Evolutionary conservation across 768 basidiomycete genomes (phyloP).

Genomic region (Plicaturopsis crispa): DNA sequence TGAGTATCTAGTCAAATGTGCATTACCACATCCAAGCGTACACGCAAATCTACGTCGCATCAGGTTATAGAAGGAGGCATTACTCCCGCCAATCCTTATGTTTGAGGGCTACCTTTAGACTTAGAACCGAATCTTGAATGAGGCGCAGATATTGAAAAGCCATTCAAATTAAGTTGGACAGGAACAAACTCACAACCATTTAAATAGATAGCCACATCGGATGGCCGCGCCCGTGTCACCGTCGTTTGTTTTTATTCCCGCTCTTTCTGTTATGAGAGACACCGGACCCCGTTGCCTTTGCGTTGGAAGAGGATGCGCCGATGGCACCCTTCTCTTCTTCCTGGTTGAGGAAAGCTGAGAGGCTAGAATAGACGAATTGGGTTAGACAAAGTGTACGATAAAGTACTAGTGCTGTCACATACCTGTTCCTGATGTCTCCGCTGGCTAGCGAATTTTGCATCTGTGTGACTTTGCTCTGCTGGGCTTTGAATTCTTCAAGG

Average conservation of each 20-base stretch:
- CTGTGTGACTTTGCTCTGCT: slow-evolving; percentile 48
- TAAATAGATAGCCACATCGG: too few species aligned
- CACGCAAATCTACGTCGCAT: too few species aligned
- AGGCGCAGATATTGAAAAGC: too few species aligned
- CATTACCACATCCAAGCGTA: too few species aligned
- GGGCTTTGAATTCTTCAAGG: slow-evolving; percentile 54
- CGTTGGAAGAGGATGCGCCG: slow-evolving; percentile 10
- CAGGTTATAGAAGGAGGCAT: too few species aligned
- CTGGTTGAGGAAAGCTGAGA: slow-evolving; percentile 35
- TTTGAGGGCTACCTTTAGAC: too few species aligned
- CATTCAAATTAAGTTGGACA: too few species aligned
- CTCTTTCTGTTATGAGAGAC: slow-evolving; percentile 20
- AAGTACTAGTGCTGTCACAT: slow-evolving; percentile 14
- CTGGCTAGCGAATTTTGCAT: slow-evolving; percentile 50
- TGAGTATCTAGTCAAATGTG: too few species aligned
- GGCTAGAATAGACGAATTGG: slow-evolving; percentile 18
- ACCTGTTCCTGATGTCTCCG: slow-evolving; percentile 58
- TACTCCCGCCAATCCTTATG: too few species aligned
- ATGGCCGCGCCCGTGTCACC: too few species aligned
- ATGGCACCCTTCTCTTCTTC: slow-evolving; percentile 28
- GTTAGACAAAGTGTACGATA: background rate
- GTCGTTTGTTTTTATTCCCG: slow-evolving; percentile 27
- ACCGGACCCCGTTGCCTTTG: slow-evolving; percentile 17
- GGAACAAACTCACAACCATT: too few species aligned
- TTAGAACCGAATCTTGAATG: too few species aligned